phyloP scores from a whole-genome alignment of 352 stramenopile species.

The Phytophthora sansomeana region DNA sequence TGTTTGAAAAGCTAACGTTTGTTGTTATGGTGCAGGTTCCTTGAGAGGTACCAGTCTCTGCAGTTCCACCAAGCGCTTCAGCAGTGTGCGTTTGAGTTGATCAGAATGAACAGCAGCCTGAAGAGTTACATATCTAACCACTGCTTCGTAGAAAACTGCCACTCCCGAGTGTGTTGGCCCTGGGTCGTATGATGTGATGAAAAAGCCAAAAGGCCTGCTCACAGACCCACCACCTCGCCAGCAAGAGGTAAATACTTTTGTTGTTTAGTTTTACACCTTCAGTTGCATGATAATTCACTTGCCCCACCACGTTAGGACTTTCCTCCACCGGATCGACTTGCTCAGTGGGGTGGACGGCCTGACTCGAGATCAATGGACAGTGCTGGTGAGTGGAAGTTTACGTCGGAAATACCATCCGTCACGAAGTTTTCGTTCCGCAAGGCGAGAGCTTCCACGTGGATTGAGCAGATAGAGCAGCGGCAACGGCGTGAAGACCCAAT shows the following conservation, averaged over 20 bases:
- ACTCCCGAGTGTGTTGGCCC: conserved; percentile 63
- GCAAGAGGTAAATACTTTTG: conserved; percentile 25
- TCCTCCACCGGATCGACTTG: conserved; percentile 43
- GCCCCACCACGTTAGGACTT: conserved; percentile 15
- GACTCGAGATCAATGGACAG: conserved; percentile 63
- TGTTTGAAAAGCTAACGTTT: neutral
- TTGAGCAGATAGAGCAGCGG: conserved; percentile 70
- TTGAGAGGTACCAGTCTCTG: conserved; percentile 74
- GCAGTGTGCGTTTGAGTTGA: conserved; percentile 26
- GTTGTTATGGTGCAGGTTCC: conserved; percentile 42
- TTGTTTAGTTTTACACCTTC: neutral
- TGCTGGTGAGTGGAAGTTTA: conserved; percentile 67
- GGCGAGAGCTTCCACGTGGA: conserved; percentile 62
- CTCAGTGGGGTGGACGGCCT: conserved; percentile 49
- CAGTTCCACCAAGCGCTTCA: conserved; percentile 71
- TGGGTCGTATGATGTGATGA: conserved; percentile 62
- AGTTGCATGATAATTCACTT: neutral
- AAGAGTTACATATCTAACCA: neutral
- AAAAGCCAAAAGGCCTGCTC: conserved; percentile 27
- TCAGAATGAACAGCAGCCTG: neutral
- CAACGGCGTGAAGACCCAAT: conserved; percentile 51
- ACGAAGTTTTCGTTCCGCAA: conserved; percentile 68
- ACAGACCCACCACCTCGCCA: conserved; percentile 34
- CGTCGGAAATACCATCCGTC: conserved; percentile 65
- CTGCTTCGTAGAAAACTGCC: conserved; percentile 43